These are phyloP conservation scores for Venturia oleaginea DNA, from an alignment of 2,329 filamentous ascomycete species.

Conservation along the genomic window DNA sequence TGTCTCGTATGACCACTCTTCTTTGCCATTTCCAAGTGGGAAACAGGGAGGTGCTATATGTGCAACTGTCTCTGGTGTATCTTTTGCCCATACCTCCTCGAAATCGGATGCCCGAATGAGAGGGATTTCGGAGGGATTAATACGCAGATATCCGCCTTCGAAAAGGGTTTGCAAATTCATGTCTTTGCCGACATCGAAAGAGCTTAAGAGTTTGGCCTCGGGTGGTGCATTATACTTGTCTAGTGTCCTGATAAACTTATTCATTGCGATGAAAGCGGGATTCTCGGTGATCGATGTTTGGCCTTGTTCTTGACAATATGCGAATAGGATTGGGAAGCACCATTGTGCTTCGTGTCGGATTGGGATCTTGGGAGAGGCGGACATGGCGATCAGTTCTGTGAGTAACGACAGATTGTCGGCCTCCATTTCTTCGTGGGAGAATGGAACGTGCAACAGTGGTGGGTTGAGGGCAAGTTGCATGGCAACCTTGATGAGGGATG, in stretches of 20 bases:
- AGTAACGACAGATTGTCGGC: conserved; percentile 32
- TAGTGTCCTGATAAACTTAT: conserved; percentile 35
- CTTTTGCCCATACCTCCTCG: background rate
- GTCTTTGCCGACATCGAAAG: conserved; percentile 34
- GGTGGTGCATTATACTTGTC: conserved; percentile 32
- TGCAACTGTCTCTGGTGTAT: background rate
- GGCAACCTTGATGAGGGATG: conserved; percentile 39
- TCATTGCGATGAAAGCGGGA: conserved; percentile 32
- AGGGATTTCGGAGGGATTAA: conserved; percentile 34
- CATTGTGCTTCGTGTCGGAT: conserved; percentile 46
- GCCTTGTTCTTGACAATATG: conserved; percentile 26
- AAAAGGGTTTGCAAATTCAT: conserved; percentile 36
- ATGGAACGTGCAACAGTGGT: background rate
- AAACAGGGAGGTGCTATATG: background rate
- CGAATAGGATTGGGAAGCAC: conserved; percentile 36
- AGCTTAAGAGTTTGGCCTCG: conserved; percentile 27
- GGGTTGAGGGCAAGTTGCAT: conserved; percentile 32
- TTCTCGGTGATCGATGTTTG: conserved; percentile 30
- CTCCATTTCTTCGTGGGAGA: conserved; percentile 18
- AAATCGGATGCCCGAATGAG: conserved; percentile 33
- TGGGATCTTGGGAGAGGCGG: conserved; percentile 41
- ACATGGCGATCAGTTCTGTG: conserved; percentile 34
- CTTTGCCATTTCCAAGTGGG: background rate
- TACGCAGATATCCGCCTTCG: conserved; percentile 35
- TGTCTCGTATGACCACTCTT: background rate